Conservation (phyloP, 768 basidiomycete genomes). For the Hericium coralloides region DNA sequence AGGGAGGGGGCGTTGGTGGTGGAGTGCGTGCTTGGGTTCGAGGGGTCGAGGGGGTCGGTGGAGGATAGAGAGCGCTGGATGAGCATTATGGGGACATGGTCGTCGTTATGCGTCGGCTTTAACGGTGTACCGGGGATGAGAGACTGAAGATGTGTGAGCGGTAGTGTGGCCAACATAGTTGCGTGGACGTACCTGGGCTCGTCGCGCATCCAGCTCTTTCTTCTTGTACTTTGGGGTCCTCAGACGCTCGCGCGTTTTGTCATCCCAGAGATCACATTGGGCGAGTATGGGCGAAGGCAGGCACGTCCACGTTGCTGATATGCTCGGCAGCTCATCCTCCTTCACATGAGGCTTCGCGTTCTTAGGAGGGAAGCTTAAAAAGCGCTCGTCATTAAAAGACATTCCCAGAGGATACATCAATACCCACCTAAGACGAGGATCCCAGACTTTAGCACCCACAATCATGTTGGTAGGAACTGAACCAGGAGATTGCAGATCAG, state of each 20-base stretch:
- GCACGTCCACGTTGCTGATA: constrained; percentile 25
- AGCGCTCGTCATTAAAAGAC: not conserved
- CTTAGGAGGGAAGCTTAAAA: constrained; percentile 72
- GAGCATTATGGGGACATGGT: constrained; percentile 76
- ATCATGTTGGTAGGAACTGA: constrained; percentile 68
- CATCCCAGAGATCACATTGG: constrained; percentile 68
- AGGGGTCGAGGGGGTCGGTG: constrained; percentile 16
- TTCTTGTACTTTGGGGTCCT: constrained; percentile 65
- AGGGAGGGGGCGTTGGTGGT: constrained; percentile 24
- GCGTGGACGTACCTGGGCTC: constrained; percentile 46
- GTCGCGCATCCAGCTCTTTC: constrained; percentile 78
- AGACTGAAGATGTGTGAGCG: constrained; percentile 35
- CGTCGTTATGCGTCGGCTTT: constrained; percentile 60
- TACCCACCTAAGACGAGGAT: constrained; percentile 77
- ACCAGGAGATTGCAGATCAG: constrained; percentile 51
- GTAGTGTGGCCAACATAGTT: not conserved
- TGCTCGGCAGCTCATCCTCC: constrained; percentile 18
- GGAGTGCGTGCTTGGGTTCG: constrained; percentile 4
- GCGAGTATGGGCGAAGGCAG: constrained; percentile 55
- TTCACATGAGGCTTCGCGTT: constrained; percentile 43
- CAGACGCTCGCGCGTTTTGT: constrained; percentile 38
- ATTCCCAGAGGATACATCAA: not conserved
- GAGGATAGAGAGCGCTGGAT: constrained; percentile 66
- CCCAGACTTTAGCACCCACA: constrained; percentile 70
- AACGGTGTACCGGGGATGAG: constrained; percentile 72